Conservation (phyloP, 495 filamentous ascomycete species). For the Lindgomyces ingoldianus region DNA sequence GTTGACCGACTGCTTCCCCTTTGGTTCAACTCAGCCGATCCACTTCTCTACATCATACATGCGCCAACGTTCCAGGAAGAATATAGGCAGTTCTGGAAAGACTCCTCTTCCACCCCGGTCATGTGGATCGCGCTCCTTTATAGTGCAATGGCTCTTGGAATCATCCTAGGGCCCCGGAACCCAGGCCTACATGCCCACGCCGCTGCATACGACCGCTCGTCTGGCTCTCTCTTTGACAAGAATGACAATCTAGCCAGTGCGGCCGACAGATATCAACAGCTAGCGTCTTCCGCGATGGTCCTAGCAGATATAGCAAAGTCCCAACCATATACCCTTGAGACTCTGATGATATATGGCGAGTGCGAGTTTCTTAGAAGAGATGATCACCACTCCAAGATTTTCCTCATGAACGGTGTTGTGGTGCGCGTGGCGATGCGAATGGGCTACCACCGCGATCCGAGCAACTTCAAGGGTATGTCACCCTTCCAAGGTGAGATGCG, state of each 20-base stretch:
- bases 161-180: slow-evolving; percentile 32
- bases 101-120: slow-evolving; percentile 34
- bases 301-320: slow-evolving; percentile 42
- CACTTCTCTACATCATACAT: slow-evolving; percentile 37
- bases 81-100: slow-evolving; percentile 45
- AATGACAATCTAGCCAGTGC: slow-evolving; percentile 1
- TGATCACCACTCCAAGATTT: slow-evolving; percentile 41
- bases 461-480: slow-evolving; percentile 41
- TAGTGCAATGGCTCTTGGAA: slow-evolving; percentile 40
- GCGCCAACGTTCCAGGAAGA: slow-evolving; percentile 45
- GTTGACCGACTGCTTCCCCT: slow-evolving; percentile 42
- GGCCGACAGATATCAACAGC: slow-evolving; percentile 39
- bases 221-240: not conserved
- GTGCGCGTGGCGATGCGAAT: slow-evolving; percentile 42
- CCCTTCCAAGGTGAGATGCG: slow-evolving; percentile 46
- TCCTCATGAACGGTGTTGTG: slow-evolving; percentile 42
- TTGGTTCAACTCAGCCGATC: slow-evolving; percentile 42
- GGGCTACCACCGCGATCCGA: slow-evolving; percentile 44
- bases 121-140: slow-evolving; percentile 46
- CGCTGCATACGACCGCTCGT: not conserved
- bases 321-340: slow-evolving; percentile 42
- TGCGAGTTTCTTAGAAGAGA: slow-evolving; percentile 38
- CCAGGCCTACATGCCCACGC: slow-evolving; percentile 15
- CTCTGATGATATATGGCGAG: slow-evolving; percentile 41
- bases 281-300: slow-evolving; percentile 41